These are phyloP conservation scores for Thelonectria blattea DNA, from an alignment of 2,329 filamentous ascomycete genomes.

Conservation along the genomic window DNA sequence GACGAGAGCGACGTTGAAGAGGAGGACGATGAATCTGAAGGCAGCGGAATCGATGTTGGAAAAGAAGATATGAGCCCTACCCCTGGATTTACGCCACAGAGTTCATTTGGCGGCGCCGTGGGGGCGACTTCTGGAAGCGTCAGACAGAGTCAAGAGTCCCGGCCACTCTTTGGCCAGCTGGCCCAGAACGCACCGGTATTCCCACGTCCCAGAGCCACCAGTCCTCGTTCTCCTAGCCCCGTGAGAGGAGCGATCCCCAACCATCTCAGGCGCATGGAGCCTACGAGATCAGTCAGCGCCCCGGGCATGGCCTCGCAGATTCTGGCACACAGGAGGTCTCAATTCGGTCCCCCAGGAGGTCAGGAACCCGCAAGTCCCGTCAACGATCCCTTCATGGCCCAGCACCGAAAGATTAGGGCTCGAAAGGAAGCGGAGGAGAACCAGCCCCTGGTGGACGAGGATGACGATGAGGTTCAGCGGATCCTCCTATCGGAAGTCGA, in stretches of 20 bases:
- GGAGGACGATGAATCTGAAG: slow-evolving; percentile 56
- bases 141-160: slow-evolving; percentile 47
- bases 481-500: slow-evolving; percentile 66
- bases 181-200: slow-evolving; percentile 58
- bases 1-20: slow-evolving; percentile 50
- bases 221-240: slow-evolving; percentile 76
- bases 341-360: slow-evolving; percentile 48
- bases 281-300: slow-evolving; percentile 64
- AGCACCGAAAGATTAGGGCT: slow-evolving; percentile 59
- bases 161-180: slow-evolving; percentile 62
- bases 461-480: slow-evolving; percentile 71
- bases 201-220: slow-evolving; percentile 59
- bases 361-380: slow-evolving; percentile 43
- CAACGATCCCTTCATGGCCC: slow-evolving; percentile 56
- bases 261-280: slow-evolving; percentile 55
- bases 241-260: slow-evolving; percentile 64
- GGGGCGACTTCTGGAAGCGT: slow-evolving; percentile 43
- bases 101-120: slow-evolving; percentile 61
- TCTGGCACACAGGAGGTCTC: slow-evolving; percentile 49
- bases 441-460: slow-evolving; percentile 67
- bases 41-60: slow-evolving; percentile 69
- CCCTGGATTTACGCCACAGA: slow-evolving; percentile 60
- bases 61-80: slow-evolving; percentile 68
- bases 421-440: slow-evolving; percentile 63
- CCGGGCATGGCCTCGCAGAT: slow-evolving; percentile 64